These are phyloP conservation scores for Asclepias syriaca DNA, from an alignment of 257 asterid genomes.

Conservation along the genomic window DNA sequence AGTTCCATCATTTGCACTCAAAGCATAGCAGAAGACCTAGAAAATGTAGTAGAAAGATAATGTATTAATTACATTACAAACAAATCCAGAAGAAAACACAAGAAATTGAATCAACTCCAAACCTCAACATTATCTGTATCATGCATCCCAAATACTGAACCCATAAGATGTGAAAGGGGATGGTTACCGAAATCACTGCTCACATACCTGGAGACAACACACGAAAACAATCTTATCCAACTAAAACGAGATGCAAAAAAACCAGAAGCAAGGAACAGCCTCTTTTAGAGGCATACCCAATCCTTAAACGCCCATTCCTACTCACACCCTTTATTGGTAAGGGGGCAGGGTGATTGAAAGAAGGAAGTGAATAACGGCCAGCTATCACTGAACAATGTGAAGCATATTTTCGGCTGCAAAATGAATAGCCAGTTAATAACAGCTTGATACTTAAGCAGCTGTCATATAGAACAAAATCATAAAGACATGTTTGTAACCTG, in stretches of 20 bases:
- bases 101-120: conserved; percentile 17
- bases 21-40: conserved; percentile 94
- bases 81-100: conserved; percentile 1
- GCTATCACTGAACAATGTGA: conserved; percentile 94
- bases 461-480: not conserved
- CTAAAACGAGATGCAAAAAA: not conserved
- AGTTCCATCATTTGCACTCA: conserved; percentile 91
- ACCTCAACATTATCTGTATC: conserved; percentile 83
- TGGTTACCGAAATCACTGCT: conserved; percentile 99
- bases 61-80: conserved; percentile 11
- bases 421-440: conserved; percentile 11
- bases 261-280: not conserved
- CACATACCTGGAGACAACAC: conserved; percentile 59
- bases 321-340: conserved; percentile 61
- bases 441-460: not conserved
- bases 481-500: conserved; percentile 43
- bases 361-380: conserved; percentile 79
- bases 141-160: conserved; percentile 98
- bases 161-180: conserved; percentile 98
- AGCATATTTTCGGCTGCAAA: conserved; percentile 86
- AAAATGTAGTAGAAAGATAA: conserved; percentile 6
- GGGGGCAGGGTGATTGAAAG: conserved; percentile 81
- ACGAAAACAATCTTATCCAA: not conserved
- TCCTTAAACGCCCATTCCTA: conserved; percentile 62
- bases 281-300: conserved; percentile 57